Evolutionary conservation across 1,284 basidiomycete species (phyloP).

Genomic region (Fistulina hepatica): DNA sequence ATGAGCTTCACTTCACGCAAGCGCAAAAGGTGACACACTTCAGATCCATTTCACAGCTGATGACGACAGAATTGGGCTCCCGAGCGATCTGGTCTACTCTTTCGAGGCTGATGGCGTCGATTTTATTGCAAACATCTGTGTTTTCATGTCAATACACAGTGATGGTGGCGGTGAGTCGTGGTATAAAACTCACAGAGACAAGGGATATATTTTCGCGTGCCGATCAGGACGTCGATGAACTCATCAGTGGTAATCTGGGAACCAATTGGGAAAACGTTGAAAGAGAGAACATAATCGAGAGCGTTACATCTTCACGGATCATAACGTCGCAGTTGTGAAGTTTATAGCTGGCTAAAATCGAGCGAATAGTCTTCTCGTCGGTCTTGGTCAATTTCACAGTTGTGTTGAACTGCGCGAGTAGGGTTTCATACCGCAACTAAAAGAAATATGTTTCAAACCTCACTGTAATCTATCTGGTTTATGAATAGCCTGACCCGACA

Average conservation of each 20-base stretch:
- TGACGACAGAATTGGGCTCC: conserved; percentile 82
- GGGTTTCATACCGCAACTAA: conserved; percentile 2
- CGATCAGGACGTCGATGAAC: conserved; percentile 95
- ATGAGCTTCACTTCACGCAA: conserved; percentile 5
- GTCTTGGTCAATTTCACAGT: conserved; percentile 93
- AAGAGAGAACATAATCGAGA: conserved; percentile 24
- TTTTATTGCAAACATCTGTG: conserved; percentile 89
- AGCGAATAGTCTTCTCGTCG: conserved; percentile 89
- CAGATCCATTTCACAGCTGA: conserved; percentile 87
- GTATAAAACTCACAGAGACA: conserved; percentile 55
- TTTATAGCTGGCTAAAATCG: conserved; percentile 80
- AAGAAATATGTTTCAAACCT: conserved; percentile 14
- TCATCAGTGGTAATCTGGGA: conserved; percentile 87
- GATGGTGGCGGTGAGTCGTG: not conserved
- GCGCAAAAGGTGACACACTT: conserved; percentile 42
- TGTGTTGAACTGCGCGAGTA: conserved; percentile 54
- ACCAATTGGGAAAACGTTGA: conserved; percentile 4
- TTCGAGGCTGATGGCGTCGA: conserved; percentile 86
- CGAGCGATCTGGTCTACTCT: conserved; percentile 83
- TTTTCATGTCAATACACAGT: conserved; percentile 2
- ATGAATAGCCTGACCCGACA: not conserved
- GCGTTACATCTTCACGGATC: conserved; percentile 91
- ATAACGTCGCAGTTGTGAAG: conserved; percentile 94
- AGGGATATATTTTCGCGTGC: conserved; percentile 90
- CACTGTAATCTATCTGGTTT: conserved; percentile 38